Conservation (phyloP, 2,329 filamentous ascomycete species). For the Phialocephala sp. region DNA sequence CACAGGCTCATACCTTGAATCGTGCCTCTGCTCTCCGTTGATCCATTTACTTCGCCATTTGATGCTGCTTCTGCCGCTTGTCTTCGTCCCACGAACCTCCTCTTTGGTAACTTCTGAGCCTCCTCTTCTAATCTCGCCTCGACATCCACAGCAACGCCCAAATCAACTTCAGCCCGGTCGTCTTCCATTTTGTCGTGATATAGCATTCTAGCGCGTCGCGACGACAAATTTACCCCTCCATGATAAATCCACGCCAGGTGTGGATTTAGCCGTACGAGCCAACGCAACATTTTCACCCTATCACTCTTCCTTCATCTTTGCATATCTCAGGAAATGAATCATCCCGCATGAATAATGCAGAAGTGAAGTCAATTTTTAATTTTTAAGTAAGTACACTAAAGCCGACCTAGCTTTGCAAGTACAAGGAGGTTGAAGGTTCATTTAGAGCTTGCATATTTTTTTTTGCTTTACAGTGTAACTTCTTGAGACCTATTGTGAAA, state of each 20-base stretch:
- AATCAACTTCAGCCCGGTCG: constrained; percentile 71
- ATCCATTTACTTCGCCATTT: constrained; percentile 42
- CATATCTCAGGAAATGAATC: too few relatives aligned
- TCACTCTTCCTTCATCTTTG: background rate
- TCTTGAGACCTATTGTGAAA: too few relatives aligned
- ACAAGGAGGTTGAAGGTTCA: too few relatives aligned
- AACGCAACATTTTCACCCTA: too few relatives aligned
- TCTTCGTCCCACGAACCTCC: constrained; percentile 86
- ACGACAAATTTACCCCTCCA: constrained; percentile 23
- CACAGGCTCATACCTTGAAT: constrained; percentile 65
- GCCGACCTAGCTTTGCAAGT: too few relatives aligned
- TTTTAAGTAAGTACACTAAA: too few relatives aligned
- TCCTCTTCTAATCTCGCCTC: constrained; percentile 58
- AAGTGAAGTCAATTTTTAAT: too few relatives aligned
- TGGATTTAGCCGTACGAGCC: background rate
- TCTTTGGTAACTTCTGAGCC: constrained; percentile 75
- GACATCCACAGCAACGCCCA: constrained; percentile 72
- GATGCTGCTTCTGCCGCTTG: constrained; percentile 67
- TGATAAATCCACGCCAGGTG: constrained; percentile 15
- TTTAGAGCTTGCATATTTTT: too few relatives aligned
- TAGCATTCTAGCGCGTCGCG: background rate
- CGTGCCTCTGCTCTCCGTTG: constrained; percentile 63
- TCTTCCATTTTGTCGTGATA: constrained; percentile 65
- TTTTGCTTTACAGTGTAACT: too few relatives aligned
- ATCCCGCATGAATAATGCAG: too few relatives aligned